phyloP scores from a whole-genome alignment of 2,329 filamentous ascomycete species.

The Fusarium nodosum region DNA sequence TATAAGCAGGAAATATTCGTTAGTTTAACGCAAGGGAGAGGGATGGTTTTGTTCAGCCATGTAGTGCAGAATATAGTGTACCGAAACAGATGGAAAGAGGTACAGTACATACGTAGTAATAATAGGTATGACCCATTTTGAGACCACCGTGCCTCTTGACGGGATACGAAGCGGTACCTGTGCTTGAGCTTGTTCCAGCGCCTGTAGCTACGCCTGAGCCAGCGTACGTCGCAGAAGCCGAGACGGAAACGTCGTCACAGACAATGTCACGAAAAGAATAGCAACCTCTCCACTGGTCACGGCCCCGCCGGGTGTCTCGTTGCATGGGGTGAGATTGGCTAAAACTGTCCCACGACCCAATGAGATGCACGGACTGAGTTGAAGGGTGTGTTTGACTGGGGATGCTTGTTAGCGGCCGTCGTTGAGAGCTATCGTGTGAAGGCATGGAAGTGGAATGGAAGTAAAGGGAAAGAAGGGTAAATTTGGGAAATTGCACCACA shows the following conservation, averaged over 20 bases:
- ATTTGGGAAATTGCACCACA: constrained; percentile 46
- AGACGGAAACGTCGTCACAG: constrained; percentile 76
- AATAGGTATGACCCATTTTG: constrained; percentile 94
- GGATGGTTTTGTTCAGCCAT: constrained; percentile 30
- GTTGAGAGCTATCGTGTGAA: constrained; percentile 34
- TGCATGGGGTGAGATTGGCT: constrained; percentile 82
- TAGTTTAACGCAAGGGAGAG: constrained; percentile 43
- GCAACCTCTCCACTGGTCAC: constrained; percentile 86
- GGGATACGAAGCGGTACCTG: constrained; percentile 43
- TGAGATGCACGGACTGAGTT: constrained; percentile 79
- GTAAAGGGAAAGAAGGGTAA: constrained; percentile 38
- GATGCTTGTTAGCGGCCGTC: constrained; percentile 48
- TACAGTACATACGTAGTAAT: constrained; percentile 83
- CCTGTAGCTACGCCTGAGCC: constrained; percentile 42
- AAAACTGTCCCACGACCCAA: constrained; percentile 98
- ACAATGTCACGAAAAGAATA: constrained; percentile 88
- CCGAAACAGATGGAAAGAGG: constrained; percentile 34
- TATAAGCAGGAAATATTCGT: constrained; percentile 20
- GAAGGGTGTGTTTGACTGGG: constrained; percentile 71
- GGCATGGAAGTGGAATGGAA: constrained; percentile 45
- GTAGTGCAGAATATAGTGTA: constrained; percentile 21
- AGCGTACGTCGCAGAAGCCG: constrained; percentile 45
- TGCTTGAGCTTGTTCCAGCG: constrained; percentile 42
- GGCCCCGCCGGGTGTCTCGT: constrained; percentile 79
- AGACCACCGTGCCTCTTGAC: constrained; percentile 79